Evolutionary conservation across 768 basidiomycete genomes (phyloP).

Genomic region (Phanerochaete sordida): DNA sequence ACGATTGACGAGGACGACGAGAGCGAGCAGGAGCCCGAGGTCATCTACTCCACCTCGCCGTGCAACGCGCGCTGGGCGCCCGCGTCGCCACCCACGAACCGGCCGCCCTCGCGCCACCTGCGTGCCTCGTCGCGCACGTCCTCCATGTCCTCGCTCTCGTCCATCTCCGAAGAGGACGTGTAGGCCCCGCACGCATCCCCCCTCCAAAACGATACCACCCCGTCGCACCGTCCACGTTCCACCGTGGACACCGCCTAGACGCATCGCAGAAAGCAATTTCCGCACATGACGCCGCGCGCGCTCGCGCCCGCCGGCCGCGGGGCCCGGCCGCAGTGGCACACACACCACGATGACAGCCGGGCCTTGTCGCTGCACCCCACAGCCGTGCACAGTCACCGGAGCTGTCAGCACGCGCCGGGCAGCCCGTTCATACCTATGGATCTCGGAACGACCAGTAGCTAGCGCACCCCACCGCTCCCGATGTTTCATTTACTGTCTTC

Average conservation of each 20-base stretch:
- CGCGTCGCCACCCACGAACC: neutral
- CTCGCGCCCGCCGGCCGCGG: neutral
- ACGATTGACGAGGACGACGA: conserved; percentile 10
- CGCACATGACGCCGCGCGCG: no score
- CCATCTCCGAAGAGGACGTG: conserved; percentile 9
- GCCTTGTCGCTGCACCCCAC: neutral
- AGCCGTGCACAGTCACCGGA: neutral
- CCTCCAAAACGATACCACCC: neutral
- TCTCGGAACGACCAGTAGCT: neutral
- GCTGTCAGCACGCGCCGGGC: neutral
- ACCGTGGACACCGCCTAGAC: neutral
- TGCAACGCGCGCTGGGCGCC: neutral
- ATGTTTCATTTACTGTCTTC: no score
- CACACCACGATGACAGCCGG: neutral
- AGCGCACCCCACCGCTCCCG: no score
- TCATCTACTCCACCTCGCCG: conserved; percentile 13
- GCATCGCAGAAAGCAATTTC: no score
- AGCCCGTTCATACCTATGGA: no score
- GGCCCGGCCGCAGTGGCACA: neutral
- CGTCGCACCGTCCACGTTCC: neutral
- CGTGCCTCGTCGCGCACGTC: conserved; percentile 10
- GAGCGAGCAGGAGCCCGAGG: neutral
- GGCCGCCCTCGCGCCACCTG: conserved; percentile 1
- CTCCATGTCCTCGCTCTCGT: conserved; percentile 6
- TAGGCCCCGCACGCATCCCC: neutral